phyloP scores from a whole-genome alignment of 176 grass and related monocot genomes.

The Typha latifolia region DNA sequence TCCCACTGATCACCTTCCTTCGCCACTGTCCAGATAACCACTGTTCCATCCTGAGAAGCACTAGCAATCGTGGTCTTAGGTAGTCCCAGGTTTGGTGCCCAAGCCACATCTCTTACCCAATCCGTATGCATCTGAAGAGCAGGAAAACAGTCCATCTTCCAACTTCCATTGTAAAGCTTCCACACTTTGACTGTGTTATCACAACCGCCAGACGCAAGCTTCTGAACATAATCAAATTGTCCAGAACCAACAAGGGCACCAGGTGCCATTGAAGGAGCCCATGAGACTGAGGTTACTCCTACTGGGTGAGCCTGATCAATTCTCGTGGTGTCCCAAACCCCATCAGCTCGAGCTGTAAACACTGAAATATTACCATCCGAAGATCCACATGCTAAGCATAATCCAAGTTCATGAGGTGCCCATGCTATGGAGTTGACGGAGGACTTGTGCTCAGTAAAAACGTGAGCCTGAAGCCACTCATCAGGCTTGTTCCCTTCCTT shows the following conservation, averaged over 20 bases:
- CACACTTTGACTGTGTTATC: conserved; percentile 78
- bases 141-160: conserved; percentile 74
- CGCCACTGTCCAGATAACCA: conserved; percentile 55
- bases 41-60: conserved; percentile 73
- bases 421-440: conserved; percentile 69
- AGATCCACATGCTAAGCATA: conserved; percentile 60
- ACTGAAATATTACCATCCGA: conserved; percentile 72
- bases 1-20: conserved; percentile 75
- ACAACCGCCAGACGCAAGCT: conserved; percentile 62
- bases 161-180: conserved; percentile 58
- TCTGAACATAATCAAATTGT: conserved; percentile 56
- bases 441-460: conserved; percentile 56
- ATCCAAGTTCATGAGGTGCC: conserved; percentile 66
- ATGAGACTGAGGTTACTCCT: conserved; percentile 66
- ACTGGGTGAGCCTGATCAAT: conserved; percentile 69
- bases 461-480: conserved; percentile 46
- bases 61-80: conserved; percentile 69
- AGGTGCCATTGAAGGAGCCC: conserved; percentile 41
- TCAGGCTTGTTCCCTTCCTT: conserved; percentile 74
- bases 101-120: conserved; percentile 57
- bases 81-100: conserved; percentile 67
- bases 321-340: conserved; percentile 52
- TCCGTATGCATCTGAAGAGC: conserved; percentile 62
- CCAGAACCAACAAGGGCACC: conserved; percentile 49
- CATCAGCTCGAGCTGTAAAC: conserved; percentile 56